Evolutionary conservation across 495 filamentous ascomycete species (phyloP).

Genomic region (Penicillium paradoxum): DNA sequence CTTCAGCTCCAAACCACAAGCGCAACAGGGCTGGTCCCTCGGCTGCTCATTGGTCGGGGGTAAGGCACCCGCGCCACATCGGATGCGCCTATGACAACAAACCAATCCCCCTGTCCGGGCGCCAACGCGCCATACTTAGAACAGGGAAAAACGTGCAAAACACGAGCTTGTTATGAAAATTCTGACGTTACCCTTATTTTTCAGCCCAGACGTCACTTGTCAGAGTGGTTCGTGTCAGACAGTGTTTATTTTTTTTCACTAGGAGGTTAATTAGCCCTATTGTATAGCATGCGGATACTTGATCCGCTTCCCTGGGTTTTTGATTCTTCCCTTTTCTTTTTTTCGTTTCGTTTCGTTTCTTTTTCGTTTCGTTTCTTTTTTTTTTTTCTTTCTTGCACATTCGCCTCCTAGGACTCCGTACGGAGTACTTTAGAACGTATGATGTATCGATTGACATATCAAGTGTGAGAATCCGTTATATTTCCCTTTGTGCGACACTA

Average conservation of each 20-base stretch:
- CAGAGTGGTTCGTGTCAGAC: neutral
- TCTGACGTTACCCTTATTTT: slow-evolving; percentile 10
- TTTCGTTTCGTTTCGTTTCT: too few relatives aligned
- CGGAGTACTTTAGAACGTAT: too few relatives aligned
- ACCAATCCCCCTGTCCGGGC: neutral
- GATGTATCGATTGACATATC: too few relatives aligned
- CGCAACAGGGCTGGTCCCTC: neutral
- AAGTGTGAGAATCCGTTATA: too few relatives aligned
- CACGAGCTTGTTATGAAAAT: slow-evolving; percentile 4
- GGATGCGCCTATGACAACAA: slow-evolving; percentile 1
- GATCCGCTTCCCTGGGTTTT: too few relatives aligned
- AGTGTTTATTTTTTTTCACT: neutral
- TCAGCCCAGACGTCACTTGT: slow-evolving; percentile 4
- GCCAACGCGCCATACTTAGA: slow-evolving; percentile 4
- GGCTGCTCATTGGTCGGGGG: neutral
- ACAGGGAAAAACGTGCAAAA: neutral
- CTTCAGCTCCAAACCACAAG: neutral
- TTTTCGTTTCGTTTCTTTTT: too few relatives aligned
- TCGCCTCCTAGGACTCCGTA: too few relatives aligned
- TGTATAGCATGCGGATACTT: too few relatives aligned
- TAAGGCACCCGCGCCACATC: neutral
- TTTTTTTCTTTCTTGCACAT: too few relatives aligned
- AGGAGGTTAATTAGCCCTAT: too few relatives aligned
- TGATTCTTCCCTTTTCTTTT: too few relatives aligned
- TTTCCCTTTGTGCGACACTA: neutral